Evolutionary conservation across 2,329 filamentous ascomycete species (phyloP).

Genomic region (Aspergillus neoniger): DNA sequence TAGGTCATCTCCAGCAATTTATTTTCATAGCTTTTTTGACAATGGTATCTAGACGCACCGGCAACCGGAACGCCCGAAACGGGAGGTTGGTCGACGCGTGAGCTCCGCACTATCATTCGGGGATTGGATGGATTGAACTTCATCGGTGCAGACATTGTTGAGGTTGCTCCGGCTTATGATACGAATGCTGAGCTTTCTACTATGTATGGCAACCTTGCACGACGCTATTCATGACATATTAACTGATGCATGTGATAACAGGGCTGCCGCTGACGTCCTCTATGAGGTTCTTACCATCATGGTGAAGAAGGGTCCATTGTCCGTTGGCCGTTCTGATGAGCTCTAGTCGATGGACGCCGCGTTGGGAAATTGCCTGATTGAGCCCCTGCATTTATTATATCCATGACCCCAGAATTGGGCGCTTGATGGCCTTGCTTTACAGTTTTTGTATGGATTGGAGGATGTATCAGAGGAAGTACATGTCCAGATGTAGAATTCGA

Average conservation of each 20-base stretch:
- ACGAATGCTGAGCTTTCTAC: conserved; percentile 61
- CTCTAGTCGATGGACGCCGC: conserved; percentile 6
- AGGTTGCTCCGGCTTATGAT: conserved; percentile 64
- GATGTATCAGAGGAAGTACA: no score
- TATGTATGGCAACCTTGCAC: conserved; percentile 31
- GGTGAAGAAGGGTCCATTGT: conserved; percentile 73
- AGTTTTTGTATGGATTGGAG: no score
- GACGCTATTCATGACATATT: background rate
- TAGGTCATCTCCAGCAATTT: conserved; percentile 39
- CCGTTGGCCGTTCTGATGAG: conserved; percentile 13
- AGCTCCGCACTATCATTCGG: conserved; percentile 60
- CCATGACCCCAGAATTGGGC: no score
- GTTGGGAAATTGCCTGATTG: background rate
- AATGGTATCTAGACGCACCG: conserved; percentile 37
- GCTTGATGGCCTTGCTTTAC: no score
- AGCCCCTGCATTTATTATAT: no score
- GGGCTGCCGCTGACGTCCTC: conserved; percentile 59
- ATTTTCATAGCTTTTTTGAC: background rate
- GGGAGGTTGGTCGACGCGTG: conserved; percentile 63
- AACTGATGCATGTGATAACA: conserved; percentile 12
- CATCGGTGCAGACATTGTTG: conserved; percentile 63
- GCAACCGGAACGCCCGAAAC: conserved; percentile 62
- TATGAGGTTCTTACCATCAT: conserved; percentile 81
- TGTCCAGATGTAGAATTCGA: no score
- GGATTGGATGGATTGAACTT: conserved; percentile 60